These are phyloP conservation scores for Phytophthora sp. DNA, from an alignment of 352 stramenopile genomes.

Conservation along the genomic window DNA sequence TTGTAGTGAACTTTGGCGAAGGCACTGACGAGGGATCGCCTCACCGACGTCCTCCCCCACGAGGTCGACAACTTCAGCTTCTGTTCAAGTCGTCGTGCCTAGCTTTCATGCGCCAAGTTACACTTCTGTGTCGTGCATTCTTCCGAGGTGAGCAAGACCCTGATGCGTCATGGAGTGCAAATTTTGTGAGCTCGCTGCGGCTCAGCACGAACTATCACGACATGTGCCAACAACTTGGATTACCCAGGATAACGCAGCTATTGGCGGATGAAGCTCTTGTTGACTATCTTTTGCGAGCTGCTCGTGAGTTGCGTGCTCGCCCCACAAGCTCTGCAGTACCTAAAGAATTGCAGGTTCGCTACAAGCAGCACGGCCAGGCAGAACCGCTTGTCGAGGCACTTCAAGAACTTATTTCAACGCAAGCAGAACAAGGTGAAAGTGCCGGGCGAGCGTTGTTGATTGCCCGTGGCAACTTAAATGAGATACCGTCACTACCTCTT, in stretches of 20 bases:
- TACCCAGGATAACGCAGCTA: constrained; percentile 66
- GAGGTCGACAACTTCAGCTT: constrained; percentile 61
- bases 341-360: constrained; percentile 52
- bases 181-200: constrained; percentile 79
- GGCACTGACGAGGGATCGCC: background rate
- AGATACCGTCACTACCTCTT: constrained; percentile 64
- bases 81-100: constrained; percentile 81
- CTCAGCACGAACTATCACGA: constrained; percentile 78
- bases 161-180: constrained; percentile 75
- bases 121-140: constrained; percentile 72
- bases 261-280: constrained; percentile 54
- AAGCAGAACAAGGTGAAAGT: background rate
- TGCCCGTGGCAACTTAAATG: constrained; percentile 50
- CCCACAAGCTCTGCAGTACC: constrained; percentile 53
- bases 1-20: constrained; percentile 20
- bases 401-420: constrained; percentile 24
- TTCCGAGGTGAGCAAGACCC: constrained; percentile 82
- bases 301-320: constrained; percentile 50
- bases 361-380: constrained; percentile 60
- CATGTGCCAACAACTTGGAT: constrained; percentile 77
- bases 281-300: constrained; percentile 60
- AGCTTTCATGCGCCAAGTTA: constrained; percentile 81
- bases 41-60: constrained; percentile 25
- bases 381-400: constrained; percentile 52
- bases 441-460: constrained; percentile 25